Evolutionary conservation across 208 protist species (phyloP).

Genomic region (Trypanosoma lewisi): DNA sequence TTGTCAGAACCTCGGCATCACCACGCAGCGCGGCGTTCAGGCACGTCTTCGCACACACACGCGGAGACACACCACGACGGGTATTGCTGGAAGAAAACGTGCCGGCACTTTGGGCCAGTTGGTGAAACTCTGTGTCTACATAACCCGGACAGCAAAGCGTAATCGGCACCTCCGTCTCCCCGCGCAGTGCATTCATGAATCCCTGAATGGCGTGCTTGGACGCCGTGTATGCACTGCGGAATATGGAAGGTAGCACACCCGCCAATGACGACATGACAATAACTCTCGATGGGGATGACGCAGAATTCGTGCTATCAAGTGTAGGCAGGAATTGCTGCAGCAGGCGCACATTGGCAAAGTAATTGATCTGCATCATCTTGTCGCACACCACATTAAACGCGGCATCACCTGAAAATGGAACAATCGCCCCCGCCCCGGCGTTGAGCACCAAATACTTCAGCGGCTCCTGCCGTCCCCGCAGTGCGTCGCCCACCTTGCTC

Average conservation of each 20-base stretch:
- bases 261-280: constrained; percentile 81
- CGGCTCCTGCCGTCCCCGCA: constrained; percentile 10
- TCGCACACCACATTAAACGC: constrained; percentile 53
- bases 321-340: constrained; percentile 63
- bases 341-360: constrained; percentile 80
- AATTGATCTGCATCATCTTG: constrained; percentile 86
- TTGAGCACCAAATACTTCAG: constrained; percentile 82
- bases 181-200: constrained; percentile 84
- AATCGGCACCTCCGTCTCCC: constrained; percentile 67
- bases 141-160: constrained; percentile 84
- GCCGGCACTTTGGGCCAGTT: constrained; percentile 39
- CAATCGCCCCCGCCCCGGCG: constrained; percentile 75
- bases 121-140: constrained; percentile 85
- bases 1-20: constrained; percentile 76
- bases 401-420: constrained; percentile 51
- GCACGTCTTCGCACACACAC: constrained; percentile 50
- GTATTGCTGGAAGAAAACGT: constrained; percentile 36
- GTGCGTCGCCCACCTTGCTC: constrained; percentile 23
- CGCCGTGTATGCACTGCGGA: constrained; percentile 75
- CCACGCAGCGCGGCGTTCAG: constrained; percentile 52
- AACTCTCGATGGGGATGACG: constrained; percentile 45
- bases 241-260: constrained; percentile 69
- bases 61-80: constrained; percentile 58
- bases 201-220: constrained; percentile 88
- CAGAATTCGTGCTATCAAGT: constrained; percentile 38